These are phyloP conservation scores for Pythium phragmitis DNA, from an alignment of 352 stramenopile genomes.

Conservation along the genomic window DNA sequence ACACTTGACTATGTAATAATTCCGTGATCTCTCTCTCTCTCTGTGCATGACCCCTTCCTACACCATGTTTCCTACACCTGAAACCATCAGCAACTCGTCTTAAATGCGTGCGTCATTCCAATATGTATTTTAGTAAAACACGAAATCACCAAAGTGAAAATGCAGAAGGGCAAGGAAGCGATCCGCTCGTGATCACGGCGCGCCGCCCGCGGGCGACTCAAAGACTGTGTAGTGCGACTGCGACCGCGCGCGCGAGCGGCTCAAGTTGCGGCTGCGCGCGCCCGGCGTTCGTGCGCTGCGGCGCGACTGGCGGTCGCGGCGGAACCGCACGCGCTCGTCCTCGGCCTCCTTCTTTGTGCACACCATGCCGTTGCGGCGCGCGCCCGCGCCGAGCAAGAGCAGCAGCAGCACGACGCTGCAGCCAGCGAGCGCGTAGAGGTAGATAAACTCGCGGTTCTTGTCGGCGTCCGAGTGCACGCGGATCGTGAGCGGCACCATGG, in stretches of 20 bases:
- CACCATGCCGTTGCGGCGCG: constrained; percentile 31
- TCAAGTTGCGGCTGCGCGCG: constrained; percentile 32
- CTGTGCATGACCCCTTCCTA: neutral
- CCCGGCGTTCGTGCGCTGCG: constrained; percentile 34
- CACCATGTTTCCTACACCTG: too few species aligned
- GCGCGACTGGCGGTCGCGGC: constrained; percentile 29
- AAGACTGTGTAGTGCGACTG: constrained; percentile 30
- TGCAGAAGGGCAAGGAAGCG: neutral
- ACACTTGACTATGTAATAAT: neutral
- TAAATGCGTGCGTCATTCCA: too few species aligned
- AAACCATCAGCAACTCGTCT: too few species aligned
- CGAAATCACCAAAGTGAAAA: neutral
- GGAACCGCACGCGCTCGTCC: constrained; percentile 26
- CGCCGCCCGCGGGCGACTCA: constrained; percentile 23
- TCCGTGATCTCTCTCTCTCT: constrained; percentile 2
- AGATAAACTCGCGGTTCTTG: constrained; percentile 29
- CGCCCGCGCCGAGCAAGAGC: constrained; percentile 28
- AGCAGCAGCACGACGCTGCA: constrained; percentile 25
- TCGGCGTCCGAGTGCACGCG: constrained; percentile 19
- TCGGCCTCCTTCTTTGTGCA: constrained; percentile 31
- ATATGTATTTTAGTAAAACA: too few species aligned
- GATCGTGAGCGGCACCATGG: constrained; percentile 32
- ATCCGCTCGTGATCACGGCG: constrained; percentile 1
- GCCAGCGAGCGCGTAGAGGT: constrained; percentile 32
- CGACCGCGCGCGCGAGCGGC: constrained; percentile 26